phyloP scores from a whole-genome alignment of 805 yeast species.

The Metschnikowia bowlesiae region DNA sequence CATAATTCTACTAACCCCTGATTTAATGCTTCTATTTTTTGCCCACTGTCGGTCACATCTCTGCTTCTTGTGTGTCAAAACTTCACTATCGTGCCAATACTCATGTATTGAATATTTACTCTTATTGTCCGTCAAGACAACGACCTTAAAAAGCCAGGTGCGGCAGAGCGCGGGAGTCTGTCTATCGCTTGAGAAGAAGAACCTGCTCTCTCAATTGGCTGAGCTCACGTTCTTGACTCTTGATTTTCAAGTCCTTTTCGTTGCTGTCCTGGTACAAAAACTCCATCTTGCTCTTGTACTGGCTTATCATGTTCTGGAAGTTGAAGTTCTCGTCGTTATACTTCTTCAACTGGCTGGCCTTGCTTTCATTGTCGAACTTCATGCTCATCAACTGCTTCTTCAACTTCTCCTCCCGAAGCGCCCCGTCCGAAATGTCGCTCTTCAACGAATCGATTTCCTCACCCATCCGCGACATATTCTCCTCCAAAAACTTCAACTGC shows the following conservation, averaged over 20 bases:
- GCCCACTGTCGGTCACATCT: too few relatives aligned
- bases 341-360: slow-evolving; percentile 44
- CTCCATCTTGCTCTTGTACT: slow-evolving; percentile 36
- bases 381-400: slow-evolving; percentile 54
- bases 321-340: slow-evolving; percentile 58
- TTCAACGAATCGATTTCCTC: slow-evolving; percentile 45
- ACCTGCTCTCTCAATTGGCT: slow-evolving; percentile 51
- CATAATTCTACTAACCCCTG: too few relatives aligned
- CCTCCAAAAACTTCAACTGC: slow-evolving; percentile 59
- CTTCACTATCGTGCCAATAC: too few relatives aligned
- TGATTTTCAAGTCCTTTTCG: slow-evolving; percentile 42
- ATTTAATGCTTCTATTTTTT: too few relatives aligned
- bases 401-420: slow-evolving; percentile 45
- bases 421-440: slow-evolving; percentile 46
- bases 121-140: too few relatives aligned
- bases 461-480: slow-evolving; percentile 51
- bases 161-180: not conserved
- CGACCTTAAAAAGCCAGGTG: not conserved
- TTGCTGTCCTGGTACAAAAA: slow-evolving; percentile 34
- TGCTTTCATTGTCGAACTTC: slow-evolving; percentile 48
- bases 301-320: slow-evolving; percentile 47
- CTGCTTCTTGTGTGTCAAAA: too few relatives aligned
- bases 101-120: too few relatives aligned
- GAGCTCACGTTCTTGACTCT: slow-evolving; percentile 53
- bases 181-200: slow-evolving; percentile 6